phyloP scores from a whole-genome alignment of 345 rosid genomes.

The Ricinus communis region DNA sequence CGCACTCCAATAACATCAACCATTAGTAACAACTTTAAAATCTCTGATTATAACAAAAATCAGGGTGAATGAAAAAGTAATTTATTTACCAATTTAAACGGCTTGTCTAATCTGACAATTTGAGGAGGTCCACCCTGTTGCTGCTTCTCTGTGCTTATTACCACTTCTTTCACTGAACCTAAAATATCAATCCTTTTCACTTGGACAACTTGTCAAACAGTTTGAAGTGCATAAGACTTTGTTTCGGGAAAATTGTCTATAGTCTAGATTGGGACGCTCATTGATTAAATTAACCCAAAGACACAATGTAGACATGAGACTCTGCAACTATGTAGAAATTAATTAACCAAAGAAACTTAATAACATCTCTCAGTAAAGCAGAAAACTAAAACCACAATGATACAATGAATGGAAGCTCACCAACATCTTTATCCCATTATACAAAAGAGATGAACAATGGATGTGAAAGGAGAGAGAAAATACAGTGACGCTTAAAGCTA shows the following conservation, averaged over 20 bases:
- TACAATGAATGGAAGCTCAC: neutral
- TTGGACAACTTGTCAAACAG: no score
- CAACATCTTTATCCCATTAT: no score
- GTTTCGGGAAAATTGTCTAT: neutral
- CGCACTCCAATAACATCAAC: neutral
- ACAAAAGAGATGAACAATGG: no score
- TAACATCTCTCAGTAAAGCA: neutral
- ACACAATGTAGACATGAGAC: neutral
- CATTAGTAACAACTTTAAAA: neutral
- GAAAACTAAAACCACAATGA: neutral
- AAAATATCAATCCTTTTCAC: no score
- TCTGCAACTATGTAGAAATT: neutral
- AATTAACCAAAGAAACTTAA: neutral
- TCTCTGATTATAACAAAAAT: no score
- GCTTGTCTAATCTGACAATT: slow-evolving; percentile 47
- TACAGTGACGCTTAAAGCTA: no score
- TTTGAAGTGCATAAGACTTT: no score
- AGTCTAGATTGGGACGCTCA: slow-evolving; percentile 1
- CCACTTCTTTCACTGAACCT: neutral
- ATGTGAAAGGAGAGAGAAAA: no score
- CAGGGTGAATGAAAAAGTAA: neutral
- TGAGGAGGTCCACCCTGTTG: slow-evolving; percentile 29
- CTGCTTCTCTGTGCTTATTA: slow-evolving; percentile 22
- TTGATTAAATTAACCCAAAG: no score
- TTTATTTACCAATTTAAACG: slow-evolving; percentile 47